phyloP scores from a whole-genome alignment of 1,284 basidiomycete species.

The Leucoagaricus sp. region DNA sequence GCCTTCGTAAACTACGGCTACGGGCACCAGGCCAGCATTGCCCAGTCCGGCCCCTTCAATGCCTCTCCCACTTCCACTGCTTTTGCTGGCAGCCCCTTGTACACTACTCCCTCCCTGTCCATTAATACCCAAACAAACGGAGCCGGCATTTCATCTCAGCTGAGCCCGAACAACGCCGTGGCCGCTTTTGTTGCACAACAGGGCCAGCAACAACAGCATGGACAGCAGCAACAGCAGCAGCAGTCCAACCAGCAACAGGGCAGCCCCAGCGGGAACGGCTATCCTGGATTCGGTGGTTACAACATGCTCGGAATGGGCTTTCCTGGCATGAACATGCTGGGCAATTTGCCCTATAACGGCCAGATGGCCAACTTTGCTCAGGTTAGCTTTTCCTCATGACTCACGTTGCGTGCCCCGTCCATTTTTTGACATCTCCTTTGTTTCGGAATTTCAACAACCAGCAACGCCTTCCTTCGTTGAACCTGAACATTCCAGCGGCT shows the following conservation, averaged over 20 bases:
- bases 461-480: conserved; percentile 66
- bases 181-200: conserved; percentile 49
- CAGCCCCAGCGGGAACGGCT: conserved; percentile 44
- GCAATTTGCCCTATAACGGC: conserved; percentile 67
- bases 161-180: conserved; percentile 63
- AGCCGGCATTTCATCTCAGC: conserved; percentile 53
- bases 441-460: conserved; percentile 38
- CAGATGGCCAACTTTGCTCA: conserved; percentile 69
- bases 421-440: conserved; percentile 16
- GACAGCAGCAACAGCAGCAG: conserved; percentile 42
- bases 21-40: conserved; percentile 67
- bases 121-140: conserved; percentile 66
- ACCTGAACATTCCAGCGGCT: conserved; percentile 60
- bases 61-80: conserved; percentile 47
- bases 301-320: conserved; percentile 78
- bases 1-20: conserved; percentile 84
- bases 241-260: conserved; percentile 45
- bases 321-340: conserved; percentile 66
- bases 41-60: conserved; percentile 47
- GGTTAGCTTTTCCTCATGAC: conserved; percentile 21
- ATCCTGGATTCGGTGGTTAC: conserved; percentile 62
- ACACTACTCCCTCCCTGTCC: conserved; percentile 68
- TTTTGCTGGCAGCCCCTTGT: conserved; percentile 56
- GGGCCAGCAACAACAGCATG: conserved; percentile 42
- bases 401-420: not conserved